phyloP scores from a whole-genome alignment of 192 early-diverging fungal genomes.

The Coemansia brasiliensis region DNA sequence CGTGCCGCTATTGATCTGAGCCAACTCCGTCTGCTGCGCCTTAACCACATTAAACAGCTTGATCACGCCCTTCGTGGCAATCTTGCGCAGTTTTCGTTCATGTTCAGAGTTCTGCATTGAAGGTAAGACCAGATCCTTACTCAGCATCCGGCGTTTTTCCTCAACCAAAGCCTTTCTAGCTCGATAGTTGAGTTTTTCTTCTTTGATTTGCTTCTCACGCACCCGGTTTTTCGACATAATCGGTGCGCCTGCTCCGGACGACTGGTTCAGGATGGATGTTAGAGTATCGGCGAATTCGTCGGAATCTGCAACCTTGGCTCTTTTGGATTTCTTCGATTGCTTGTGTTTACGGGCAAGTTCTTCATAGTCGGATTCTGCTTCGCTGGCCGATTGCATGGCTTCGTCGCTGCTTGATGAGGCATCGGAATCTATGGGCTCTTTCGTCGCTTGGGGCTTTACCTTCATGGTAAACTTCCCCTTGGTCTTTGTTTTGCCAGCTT shows the following conservation, averaged over 20 bases:
- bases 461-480: constrained; percentile 7
- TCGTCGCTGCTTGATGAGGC: constrained; percentile 9
- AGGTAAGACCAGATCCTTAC: constrained; percentile 60
- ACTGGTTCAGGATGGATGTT: constrained; percentile 43
- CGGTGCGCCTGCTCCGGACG: constrained; percentile 51
- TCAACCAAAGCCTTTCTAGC: constrained; percentile 73
- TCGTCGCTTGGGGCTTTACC: constrained; percentile 4
- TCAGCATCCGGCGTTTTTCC: constrained; percentile 58
- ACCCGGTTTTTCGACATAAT: constrained; percentile 83
- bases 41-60: constrained; percentile 93
- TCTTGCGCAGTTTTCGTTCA: constrained; percentile 86
- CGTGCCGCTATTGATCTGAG: constrained; percentile 13
- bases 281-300: constrained; percentile 39
- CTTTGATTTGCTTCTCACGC: constrained; percentile 78
- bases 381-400: constrained; percentile 14
- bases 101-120: constrained; percentile 78
- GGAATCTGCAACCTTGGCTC: constrained; percentile 27
- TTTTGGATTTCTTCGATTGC: constrained; percentile 17
- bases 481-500: constrained; percentile 7
- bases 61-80: constrained; percentile 90
- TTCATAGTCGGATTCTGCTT: constrained; percentile 44
- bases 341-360: constrained; percentile 27
- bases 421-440: not conserved
- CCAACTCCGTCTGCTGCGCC: constrained; percentile 75
- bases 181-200: constrained; percentile 79